These are phyloP conservation scores for Candida patagonica DNA, from an alignment of 805 yeast genomes.

Conservation along the genomic window DNA sequence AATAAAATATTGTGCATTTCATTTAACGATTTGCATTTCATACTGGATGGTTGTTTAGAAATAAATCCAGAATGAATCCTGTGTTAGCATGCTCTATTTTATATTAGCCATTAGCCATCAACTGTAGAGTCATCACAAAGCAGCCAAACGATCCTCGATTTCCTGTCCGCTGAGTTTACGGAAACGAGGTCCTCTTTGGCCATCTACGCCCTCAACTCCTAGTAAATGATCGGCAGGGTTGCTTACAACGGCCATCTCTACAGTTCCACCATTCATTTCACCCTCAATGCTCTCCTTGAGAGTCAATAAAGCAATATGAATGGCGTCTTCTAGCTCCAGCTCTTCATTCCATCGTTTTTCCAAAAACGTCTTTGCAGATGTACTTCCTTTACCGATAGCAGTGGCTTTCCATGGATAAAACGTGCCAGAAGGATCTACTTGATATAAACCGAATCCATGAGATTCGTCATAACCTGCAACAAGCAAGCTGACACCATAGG, in stretches of 20 bases:
- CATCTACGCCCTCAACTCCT: constrained; percentile 76
- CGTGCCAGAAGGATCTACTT: constrained; percentile 96
- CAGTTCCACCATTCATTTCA: constrained; percentile 92
- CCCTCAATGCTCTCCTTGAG: constrained; percentile 96
- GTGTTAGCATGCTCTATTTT: too few species aligned
- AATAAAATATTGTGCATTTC: background rate
- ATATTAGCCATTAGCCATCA: background rate
- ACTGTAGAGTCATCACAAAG: constrained; percentile 50
- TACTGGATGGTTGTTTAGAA: background rate
- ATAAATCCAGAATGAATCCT: too few species aligned
- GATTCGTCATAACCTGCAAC: constrained; percentile 90
- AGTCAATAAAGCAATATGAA: constrained; percentile 89
- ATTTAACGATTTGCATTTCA: background rate
- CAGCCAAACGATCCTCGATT: constrained; percentile 90
- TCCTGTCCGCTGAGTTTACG: constrained; percentile 80
- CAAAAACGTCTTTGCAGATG: constrained; percentile 92
- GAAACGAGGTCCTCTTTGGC: constrained; percentile 81
- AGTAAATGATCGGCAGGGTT: constrained; percentile 70
- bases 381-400: constrained; percentile 93
- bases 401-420: constrained; percentile 99
- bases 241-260: constrained; percentile 84
- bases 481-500: constrained; percentile 91
- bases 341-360: constrained; percentile 99
- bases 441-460: constrained; percentile 74
- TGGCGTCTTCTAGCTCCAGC: constrained; percentile 94